Evolutionary conservation across 1,284 basidiomycete species (phyloP), one percentile per base, ranked within the genome.

Genomic region (Pulchroboletus neoregius): DNA sequence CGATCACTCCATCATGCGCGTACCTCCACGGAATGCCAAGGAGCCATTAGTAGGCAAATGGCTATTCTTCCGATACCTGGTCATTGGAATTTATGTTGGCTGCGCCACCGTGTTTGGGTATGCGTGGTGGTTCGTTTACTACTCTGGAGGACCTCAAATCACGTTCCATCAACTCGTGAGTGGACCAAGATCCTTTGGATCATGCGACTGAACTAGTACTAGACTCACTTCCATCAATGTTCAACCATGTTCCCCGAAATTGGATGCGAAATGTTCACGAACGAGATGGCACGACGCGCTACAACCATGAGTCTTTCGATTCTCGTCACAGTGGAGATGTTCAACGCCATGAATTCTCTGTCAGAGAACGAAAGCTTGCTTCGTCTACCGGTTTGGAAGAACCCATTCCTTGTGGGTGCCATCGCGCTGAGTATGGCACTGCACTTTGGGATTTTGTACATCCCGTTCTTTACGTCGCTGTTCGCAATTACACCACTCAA

Each of bases 71-170:
- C 81, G 95, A 35, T 99, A 98, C 69, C 72, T 97, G 74, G 78
- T 97, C 47, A 84, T 99, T 53, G 96, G 95, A 6, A 78, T 79
- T 34, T 99, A 98, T 62, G 95, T 99, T 45, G 95, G 96, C 32
- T 82, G 82, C 41, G 94, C 94, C 1, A 98, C 96, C 8, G 94
- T 98, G 34, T 92, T 88, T 55, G 95, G 94, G 37, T 97, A 97
- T 64, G 94, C 92, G 0, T 99, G 95, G 95, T 98, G 95, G 95
- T 99, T 98, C 74, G 75, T 96, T 61, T 88, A 82, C 68, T 97
- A 97, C 68, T 62, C 76, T 20, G 85, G 78, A 39, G 95, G 95
- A 0, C 95, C 95, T 2, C 91, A 94, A 65, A 97, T 99, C 63
- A 76, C 87, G 12, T 97, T 91, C 75, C 73, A 91, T 62, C 91